Evolutionary conservation across 2,329 filamentous ascomycete genomes (phyloP).

Genomic region (Davidsoniella virescens): DNA sequence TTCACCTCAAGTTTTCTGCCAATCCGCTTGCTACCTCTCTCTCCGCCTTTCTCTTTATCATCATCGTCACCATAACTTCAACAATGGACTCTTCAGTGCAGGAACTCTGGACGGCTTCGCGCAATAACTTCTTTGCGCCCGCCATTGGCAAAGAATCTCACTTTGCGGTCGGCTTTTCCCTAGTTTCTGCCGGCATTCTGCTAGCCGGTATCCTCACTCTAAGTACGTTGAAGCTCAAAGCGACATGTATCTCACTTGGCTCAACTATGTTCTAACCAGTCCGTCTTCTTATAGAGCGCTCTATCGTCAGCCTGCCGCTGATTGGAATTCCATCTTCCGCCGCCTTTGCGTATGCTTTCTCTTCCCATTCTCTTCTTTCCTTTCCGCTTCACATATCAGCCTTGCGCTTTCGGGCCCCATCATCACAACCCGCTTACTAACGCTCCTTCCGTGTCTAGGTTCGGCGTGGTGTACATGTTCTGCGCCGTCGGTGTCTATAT

Average conservation of each 20-base stretch:
- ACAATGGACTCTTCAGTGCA: slow-evolving; percentile 64
- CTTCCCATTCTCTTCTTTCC: neutral
- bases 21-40: neutral
- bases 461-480: slow-evolving; percentile 96
- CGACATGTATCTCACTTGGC: neutral
- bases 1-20: neutral
- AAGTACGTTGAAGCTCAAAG: slow-evolving; percentile 40
- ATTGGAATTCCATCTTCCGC: slow-evolving; percentile 77
- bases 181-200: slow-evolving; percentile 56
- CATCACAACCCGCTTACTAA: neutral
- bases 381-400: neutral
- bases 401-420: neutral
- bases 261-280: neutral
- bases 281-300: slow-evolving; percentile 46
- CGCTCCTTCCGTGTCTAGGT: slow-evolving; percentile 32
- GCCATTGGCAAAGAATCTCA: slow-evolving; percentile 67
- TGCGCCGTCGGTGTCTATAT: slow-evolving; percentile 98
- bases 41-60: neutral
- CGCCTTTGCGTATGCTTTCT: slow-evolving; percentile 61
- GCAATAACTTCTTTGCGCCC: slow-evolving; percentile 70
- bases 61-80: slow-evolving; percentile 19
- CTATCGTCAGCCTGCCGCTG: slow-evolving; percentile 56
- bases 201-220: slow-evolving; percentile 69
- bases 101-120: slow-evolving; percentile 86
- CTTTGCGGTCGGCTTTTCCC: slow-evolving; percentile 61